Base-by-base conservation (phyloP, 2,329 filamentous ascomycete genomes). In the Fusarium foetens region DNA sequence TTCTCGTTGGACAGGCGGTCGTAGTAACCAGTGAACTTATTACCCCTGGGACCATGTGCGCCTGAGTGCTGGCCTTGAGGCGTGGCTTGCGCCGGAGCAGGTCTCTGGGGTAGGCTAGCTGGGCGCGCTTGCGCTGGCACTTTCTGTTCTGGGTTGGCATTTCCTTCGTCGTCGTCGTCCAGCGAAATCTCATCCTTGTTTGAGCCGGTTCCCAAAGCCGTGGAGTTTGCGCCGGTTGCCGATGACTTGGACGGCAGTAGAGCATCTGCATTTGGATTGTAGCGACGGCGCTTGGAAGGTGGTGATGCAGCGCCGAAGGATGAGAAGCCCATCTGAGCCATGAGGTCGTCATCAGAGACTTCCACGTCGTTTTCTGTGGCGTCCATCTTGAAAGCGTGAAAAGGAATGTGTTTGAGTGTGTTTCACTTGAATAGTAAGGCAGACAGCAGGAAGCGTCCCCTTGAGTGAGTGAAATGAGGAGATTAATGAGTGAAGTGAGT, bases 271-370 rank as follows among this genome's bases (percentile, higher is more conserved):
- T 84, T 81, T 23, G 87, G 84, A 76, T 92, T 90, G 80, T 89
- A 91, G 77, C 91, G 91, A 68, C 92, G 87, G 79, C 92, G 92
- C 80, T 92, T 93, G 46, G 85, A 85, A 3, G 86, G 83, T 6
- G 86, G 83, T 6, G 83, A 79, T 73, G 87, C 84, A 14, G 82
- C 81, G 72, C 92, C 92, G 77, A 95, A 95, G 63, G 88, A 87
- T 13, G 90, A 87, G 81, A 94, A 94, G 70, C 93, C 93, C 90
- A 94, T 86, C 45, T 88, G 87, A 27, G 90, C 90, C 79, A 93
- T 90, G 58, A 88, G 87, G 45, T 83, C 82, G 53, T 87, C 67
- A 58, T 76, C 62, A 53, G 57, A 43, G 21, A 45, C 55, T 52
- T 72, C 68, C 21, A 55, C 38, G 25, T 69, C 71, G 42, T 58